These are phyloP conservation scores for Neltuma alba DNA, from an alignment of 306 rosid genomes.

Conservation along the genomic window DNA sequence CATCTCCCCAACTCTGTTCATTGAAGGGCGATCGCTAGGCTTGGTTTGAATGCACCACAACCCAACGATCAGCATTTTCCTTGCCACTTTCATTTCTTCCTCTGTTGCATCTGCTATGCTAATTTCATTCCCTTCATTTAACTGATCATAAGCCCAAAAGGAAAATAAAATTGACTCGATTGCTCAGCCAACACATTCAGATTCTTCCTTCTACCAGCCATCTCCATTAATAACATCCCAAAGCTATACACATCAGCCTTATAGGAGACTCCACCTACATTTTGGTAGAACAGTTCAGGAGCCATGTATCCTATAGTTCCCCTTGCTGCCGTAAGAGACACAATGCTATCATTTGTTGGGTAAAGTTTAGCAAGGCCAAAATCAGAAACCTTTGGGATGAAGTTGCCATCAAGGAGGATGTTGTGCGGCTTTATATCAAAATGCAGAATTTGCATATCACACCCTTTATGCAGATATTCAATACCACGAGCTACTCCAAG, in stretches of 20 bases:
- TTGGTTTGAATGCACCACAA: not conserved
- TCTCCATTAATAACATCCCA: not conserved
- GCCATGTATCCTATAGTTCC: not conserved
- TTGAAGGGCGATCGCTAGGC: slow-evolving; percentile 40
- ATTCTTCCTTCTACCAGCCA: not conserved
- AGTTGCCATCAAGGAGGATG: not conserved
- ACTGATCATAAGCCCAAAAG: not conserved
- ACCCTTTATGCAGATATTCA: not conserved
- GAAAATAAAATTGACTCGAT: not conserved
- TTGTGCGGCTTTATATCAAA: not conserved
- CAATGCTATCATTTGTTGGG: not conserved
- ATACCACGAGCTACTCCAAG: not conserved
- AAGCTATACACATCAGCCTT: not conserved
- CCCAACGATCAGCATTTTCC: not conserved
- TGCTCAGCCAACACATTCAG: not conserved
- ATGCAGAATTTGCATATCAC: not conserved
- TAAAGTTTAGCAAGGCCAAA: not conserved
- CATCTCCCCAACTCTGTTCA: slow-evolving; percentile 27
- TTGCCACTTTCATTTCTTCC: not conserved
- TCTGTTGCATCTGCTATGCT: not conserved
- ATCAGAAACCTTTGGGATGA: no score
- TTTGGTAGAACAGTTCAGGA: not conserved
- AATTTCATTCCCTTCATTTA: not conserved
- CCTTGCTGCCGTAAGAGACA: not conserved
- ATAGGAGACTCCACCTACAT: not conserved